Conservation (phyloP, 192 early-diverging fungal species). For the Chytriomyces confervae region DNA sequence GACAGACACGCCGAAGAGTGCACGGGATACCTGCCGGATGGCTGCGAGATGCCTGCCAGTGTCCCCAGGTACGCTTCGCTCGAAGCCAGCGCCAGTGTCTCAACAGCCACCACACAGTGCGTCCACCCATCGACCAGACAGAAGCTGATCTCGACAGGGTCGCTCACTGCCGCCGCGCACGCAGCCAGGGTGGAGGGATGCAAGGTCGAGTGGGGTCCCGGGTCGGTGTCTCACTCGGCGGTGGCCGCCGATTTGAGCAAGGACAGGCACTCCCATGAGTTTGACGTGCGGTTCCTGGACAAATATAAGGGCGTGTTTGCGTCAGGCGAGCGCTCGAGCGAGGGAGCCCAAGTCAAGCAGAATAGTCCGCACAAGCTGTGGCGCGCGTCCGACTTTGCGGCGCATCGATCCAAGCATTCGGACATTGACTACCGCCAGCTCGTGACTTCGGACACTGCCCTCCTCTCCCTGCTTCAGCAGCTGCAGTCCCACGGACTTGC, state of each 20-base stretch:
- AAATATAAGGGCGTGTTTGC: not conserved
- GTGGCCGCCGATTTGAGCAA: not conserved
- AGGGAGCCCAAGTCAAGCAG: not conserved
- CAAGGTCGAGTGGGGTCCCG: not conserved
- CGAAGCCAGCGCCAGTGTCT: not conserved
- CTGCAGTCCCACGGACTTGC: slow-evolving; percentile 71
- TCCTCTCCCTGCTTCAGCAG: slow-evolving; percentile 62
- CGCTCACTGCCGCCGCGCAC: slow-evolving; percentile 31
- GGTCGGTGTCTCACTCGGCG: not conserved
- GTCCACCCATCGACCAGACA: slow-evolving; percentile 58
- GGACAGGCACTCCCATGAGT: not conserved
- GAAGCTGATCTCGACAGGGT: slow-evolving; percentile 61
- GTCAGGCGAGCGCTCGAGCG: not conserved
- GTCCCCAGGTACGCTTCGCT: slow-evolving; percentile 25
- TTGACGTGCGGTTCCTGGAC: slow-evolving; percentile 1
- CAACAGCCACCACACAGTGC: slow-evolving; percentile 16
- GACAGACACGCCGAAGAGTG: not conserved
- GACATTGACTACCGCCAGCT: slow-evolving; percentile 22
- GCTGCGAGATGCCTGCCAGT: slow-evolving; percentile 64
- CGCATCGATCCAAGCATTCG: not conserved
- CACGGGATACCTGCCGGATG: slow-evolving; percentile 37
- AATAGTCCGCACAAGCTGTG: slow-evolving; percentile 24
- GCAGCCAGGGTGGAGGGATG: slow-evolving; percentile 13
- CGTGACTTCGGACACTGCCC: slow-evolving; percentile 53
- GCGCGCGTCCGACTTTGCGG: slow-evolving; percentile 34